Conservation (phyloP, 129 eudicot species). For the Flaveria bidentis region DNA sequence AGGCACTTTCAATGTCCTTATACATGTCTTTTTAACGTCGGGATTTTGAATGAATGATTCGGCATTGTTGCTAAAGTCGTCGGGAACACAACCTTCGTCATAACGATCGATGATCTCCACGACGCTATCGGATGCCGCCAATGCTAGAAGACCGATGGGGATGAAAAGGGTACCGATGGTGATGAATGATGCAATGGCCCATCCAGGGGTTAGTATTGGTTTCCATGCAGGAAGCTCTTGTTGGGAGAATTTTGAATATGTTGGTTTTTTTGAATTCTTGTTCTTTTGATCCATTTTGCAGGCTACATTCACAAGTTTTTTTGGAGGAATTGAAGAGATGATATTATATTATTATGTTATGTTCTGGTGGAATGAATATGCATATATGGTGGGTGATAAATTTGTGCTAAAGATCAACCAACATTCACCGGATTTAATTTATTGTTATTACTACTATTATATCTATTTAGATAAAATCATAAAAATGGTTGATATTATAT, state of each 20-base stretch:
- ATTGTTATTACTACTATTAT: too few species aligned
- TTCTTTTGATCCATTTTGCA: neutral
- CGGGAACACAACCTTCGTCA: slow-evolving; percentile 61
- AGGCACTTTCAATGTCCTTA: slow-evolving; percentile 54
- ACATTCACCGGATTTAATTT: too few species aligned
- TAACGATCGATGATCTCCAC: slow-evolving; percentile 77
- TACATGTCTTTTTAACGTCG: slow-evolving; percentile 53
- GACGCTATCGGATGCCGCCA: slow-evolving; percentile 68
- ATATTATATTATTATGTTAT: too few species aligned
- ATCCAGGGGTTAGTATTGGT: slow-evolving; percentile 79
- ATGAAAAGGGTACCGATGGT: slow-evolving; percentile 63
- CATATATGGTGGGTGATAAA: too few species aligned
- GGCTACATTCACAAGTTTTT: too few species aligned
- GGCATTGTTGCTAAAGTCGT: slow-evolving; percentile 17
- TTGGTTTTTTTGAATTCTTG: slow-evolving; percentile 33
- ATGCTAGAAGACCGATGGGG: slow-evolving; percentile 67
- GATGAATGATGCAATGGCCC: slow-evolving; percentile 61
- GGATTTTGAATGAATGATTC: slow-evolving; percentile 49
- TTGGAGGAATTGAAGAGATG: too few species aligned
- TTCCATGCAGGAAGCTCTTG: slow-evolving; percentile 97
- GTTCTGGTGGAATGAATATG: too few species aligned
- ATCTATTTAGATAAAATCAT: too few species aligned
- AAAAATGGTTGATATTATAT: too few species aligned
- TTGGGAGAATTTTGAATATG: slow-evolving; percentile 76
- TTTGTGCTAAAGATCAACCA: too few species aligned